A percentile compares a stretch with the other conserved stretches of the same genome.
Evolutionary conservation across 768 basidiomycete species (phyloP).

Genomic region (Calocybe cyanea): DNA sequence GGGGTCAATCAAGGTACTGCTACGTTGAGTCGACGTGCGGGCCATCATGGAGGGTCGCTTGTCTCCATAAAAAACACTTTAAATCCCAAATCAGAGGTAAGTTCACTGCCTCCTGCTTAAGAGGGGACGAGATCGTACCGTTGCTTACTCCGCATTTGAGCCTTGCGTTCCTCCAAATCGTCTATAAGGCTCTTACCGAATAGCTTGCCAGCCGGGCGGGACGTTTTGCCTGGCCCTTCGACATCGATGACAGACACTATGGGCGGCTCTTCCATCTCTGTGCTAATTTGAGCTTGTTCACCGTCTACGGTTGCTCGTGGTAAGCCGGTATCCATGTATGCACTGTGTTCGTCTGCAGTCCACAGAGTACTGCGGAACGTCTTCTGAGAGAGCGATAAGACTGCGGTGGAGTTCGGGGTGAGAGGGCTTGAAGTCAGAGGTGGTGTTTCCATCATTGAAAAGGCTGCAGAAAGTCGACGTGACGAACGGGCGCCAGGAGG

Average conservation of each 20-base stretch:
- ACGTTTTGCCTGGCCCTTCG: conserved; percentile 31
- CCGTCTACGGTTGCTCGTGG: conserved; percentile 77
- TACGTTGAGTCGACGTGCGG: conserved; percentile 47
- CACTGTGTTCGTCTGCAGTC: conserved; percentile 63
- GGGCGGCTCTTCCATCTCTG: conserved; percentile 30
- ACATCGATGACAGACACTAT: conserved; percentile 17
- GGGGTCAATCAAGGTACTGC: conserved; percentile 75
- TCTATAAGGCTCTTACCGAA: conserved; percentile 91
- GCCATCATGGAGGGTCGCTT: conserved; percentile 93
- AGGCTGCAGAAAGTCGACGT: conserved; percentile 40
- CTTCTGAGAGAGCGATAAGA: conserved; percentile 73
- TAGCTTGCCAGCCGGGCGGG: conserved; percentile 73
- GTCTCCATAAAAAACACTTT: conserved; percentile 85
- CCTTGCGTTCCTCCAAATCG: conserved; percentile 80
- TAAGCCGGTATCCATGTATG: conserved; percentile 55
- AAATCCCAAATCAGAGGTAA: background rate
- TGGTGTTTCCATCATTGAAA: conserved; percentile 30
- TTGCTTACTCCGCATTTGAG: conserved; percentile 76
- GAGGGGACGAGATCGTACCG: conserved; percentile 47
- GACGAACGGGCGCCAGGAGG: conserved; percentile 68
- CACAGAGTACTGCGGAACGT: conserved; percentile 81
- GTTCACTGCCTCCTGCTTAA: conserved; percentile 2
- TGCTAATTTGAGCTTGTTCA: conserved; percentile 59
- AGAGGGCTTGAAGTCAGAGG: conserved; percentile 61
- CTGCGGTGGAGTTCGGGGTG: conserved; percentile 73